Percentiles rank a stretch among this genome's conserved stretches.
Evolutionary conservation across 257 asterid species (phyloP).

Genomic region (Mitragyna speciosa): DNA sequence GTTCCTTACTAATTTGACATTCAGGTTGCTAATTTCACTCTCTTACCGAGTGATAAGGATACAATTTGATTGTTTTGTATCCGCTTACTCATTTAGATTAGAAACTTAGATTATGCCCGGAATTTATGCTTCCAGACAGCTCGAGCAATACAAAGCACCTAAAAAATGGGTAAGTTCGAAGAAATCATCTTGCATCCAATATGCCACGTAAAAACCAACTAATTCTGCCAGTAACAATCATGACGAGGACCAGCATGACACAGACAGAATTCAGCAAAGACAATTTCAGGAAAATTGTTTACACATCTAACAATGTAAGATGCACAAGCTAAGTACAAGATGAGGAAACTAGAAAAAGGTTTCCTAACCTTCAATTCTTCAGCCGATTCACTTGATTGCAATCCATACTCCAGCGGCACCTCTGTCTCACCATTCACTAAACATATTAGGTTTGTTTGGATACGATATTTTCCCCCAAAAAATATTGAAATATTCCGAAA

Average conservation of each 20-base stretch:
- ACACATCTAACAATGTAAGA: neutral
- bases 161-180: too few relatives aligned
- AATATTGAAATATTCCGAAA: too few relatives aligned
- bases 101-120: neutral
- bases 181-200: neutral
- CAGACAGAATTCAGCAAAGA: neutral
- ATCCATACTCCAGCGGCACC: slow-evolving; percentile 60
- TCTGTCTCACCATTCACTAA: slow-evolving; percentile 45
- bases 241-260: neutral
- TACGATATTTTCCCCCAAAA: too few relatives aligned
- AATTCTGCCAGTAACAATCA: neutral
- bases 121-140: neutral
- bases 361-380: slow-evolving; percentile 50
- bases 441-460: slow-evolving; percentile 5
- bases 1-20: neutral
- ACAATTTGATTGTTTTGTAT: neutral
- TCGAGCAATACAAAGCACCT: neutral
- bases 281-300: neutral
- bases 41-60: neutral
- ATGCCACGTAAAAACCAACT: neutral
- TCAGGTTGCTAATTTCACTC: neutral
- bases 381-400: slow-evolving; percentile 39
- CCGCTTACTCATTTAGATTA: neutral
- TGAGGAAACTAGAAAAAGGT: neutral
- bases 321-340: neutral